Percentiles rank a stretch among this genome's conserved stretches.
Evolutionary conservation across 148 eudicot genomes (phyloP).

Genomic region (Vaccinium corymbosum): DNA sequence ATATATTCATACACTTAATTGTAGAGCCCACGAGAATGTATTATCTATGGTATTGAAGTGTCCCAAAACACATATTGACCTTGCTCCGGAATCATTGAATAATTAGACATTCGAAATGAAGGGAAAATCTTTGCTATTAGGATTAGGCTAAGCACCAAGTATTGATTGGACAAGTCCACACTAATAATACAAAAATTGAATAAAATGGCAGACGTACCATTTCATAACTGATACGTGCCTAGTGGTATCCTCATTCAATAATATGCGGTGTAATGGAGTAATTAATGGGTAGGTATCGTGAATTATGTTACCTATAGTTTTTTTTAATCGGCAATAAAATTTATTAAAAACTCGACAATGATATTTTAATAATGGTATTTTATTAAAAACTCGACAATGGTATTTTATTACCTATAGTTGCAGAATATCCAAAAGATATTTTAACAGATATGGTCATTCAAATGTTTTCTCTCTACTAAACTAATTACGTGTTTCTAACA

Average conservation of each 20-base stretch:
- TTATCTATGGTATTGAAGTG: too few relatives aligned
- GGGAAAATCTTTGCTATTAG: neutral
- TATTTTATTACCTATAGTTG: neutral
- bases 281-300: too few relatives aligned
- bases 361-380: too few relatives aligned
- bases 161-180: neutral
- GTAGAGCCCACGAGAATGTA: too few relatives aligned
- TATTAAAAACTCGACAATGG: too few relatives aligned
- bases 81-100: neutral
- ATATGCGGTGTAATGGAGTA: too few relatives aligned
- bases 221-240: neutral
- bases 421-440: neutral
- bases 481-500: neutral
- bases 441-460: neutral
- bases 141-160: neutral
- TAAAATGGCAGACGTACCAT: neutral
- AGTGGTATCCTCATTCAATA: neutral
- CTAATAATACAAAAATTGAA: neutral
- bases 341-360: too few relatives aligned
- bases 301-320: neutral
- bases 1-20: too few relatives aligned
- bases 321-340: too few relatives aligned
- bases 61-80: too few relatives aligned
- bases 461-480: neutral
- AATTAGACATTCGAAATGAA: neutral